Conservation (phyloP, 169 alveolate species). For the Cryptosporidium ryanae region DNA sequence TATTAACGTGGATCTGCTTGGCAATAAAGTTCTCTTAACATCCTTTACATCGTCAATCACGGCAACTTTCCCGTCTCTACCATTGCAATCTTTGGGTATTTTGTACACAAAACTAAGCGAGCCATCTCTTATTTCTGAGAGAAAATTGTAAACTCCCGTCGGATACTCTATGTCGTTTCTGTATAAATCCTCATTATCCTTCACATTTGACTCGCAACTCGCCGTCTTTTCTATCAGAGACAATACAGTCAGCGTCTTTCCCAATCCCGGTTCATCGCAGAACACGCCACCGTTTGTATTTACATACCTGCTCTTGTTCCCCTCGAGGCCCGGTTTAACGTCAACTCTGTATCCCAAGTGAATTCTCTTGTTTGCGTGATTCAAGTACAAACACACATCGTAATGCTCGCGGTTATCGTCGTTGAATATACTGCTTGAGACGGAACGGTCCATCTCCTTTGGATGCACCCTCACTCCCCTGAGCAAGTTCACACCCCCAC, state of each 20-base stretch:
- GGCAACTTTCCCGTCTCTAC: not conserved
- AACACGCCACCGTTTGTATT: conserved; percentile 51
- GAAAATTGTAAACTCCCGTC: conserved; percentile 14
- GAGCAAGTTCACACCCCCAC: not conserved
- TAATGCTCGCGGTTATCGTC: not conserved
- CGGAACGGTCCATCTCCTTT: not conserved
- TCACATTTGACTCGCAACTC: not conserved
- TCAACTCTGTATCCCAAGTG: conserved; percentile 19
- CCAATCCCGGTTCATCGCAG: conserved; percentile 73
- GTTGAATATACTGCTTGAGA: not conserved
- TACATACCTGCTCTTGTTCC: not conserved
- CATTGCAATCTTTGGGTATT: not conserved
- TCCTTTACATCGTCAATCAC: not conserved
- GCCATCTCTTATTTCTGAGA: not conserved
- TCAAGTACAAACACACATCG: conserved; percentile 2
- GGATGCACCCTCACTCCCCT: conserved; percentile 38
- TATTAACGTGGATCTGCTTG: conserved; percentile 38
- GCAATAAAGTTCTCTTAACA: not conserved
- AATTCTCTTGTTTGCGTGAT: conserved; percentile 13
- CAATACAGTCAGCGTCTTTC: conserved; percentile 57
- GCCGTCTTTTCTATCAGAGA: conserved; percentile 36
- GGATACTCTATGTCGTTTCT: conserved; percentile 22
- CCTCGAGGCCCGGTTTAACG: not conserved
- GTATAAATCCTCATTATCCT: not conserved
- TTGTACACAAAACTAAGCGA: not conserved